A percentile compares a stretch with the other conserved stretches of the same genome.
Evolutionary conservation across 257 asterid species (phyloP).

Genomic region (Solanum okadae): DNA sequence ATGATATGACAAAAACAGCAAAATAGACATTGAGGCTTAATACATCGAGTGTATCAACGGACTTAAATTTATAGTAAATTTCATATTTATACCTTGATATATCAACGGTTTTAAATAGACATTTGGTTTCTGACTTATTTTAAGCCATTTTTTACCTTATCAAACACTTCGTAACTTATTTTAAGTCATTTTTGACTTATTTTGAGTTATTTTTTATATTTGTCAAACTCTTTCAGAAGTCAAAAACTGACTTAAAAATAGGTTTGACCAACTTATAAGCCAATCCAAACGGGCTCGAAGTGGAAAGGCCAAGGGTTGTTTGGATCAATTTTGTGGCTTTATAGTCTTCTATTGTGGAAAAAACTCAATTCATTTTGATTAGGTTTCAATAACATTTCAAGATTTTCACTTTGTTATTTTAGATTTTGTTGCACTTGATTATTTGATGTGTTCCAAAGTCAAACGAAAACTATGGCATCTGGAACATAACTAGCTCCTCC

Average conservation of each 20-base stretch:
- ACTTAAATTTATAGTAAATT: not conserved
- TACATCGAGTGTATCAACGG: too few species aligned
- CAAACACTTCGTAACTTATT: too few species aligned
- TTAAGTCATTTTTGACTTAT: too few species aligned
- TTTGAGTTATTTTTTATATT: too few species aligned
- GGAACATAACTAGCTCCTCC: not conserved
- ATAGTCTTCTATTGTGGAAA: not conserved
- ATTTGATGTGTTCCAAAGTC: not conserved
- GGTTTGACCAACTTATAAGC: too few species aligned
- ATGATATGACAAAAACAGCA: not conserved
- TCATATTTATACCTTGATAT: too few species aligned
- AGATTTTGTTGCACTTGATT: not conserved
- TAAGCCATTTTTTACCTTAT: too few species aligned
- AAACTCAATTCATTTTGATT: not conserved
- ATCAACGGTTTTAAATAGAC: too few species aligned
- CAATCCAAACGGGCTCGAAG: not conserved
- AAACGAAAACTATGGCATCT: not conserved
- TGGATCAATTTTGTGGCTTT: not conserved
- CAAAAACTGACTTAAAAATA: too few species aligned
- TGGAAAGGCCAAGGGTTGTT: not conserved
- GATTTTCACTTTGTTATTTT: not conserved
- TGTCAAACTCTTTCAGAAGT: too few species aligned
- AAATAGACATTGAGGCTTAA: not conserved
- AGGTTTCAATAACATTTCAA: not conserved
- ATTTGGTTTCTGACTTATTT: too few species aligned